A percentile compares a stretch with the other conserved stretches of the same genome.
Evolutionary conservation across 345 rosid species (phyloP).

Genomic region (Euphorbia lathyris): DNA sequence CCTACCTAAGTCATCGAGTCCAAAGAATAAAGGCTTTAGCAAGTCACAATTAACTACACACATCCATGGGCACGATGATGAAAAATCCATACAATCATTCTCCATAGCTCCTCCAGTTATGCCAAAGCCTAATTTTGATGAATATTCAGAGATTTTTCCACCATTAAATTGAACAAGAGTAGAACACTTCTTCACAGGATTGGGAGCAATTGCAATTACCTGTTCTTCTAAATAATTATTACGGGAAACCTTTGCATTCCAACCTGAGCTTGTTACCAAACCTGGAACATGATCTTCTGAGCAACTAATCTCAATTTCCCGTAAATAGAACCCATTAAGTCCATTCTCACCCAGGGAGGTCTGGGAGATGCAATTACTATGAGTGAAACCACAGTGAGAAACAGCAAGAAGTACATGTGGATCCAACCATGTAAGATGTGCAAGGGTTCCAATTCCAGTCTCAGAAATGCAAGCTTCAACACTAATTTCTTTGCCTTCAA

Average conservation of each 20-base stretch:
- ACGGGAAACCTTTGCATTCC: conserved; percentile 53
- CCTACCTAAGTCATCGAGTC: conserved; percentile 82
- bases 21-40: conserved; percentile 59
- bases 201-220: conserved; percentile 54
- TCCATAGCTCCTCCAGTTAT: conserved; percentile 34
- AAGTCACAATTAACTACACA: conserved; percentile 42
- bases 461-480: conserved; percentile 56
- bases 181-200: conserved; percentile 56
- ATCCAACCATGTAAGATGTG: conserved; percentile 77
- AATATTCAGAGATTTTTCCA: conserved; percentile 58
- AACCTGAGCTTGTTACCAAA: conserved; percentile 65
- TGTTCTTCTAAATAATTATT: conserved; percentile 47
- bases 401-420: conserved; percentile 65
- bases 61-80: conserved; percentile 76
- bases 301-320: conserved; percentile 70
- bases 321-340: conserved; percentile 54
- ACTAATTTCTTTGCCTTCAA: conserved; percentile 65
- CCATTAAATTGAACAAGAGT: conserved; percentile 83
- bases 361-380: conserved; percentile 34
- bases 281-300: conserved; percentile 62
- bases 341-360: conserved; percentile 35
- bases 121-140: conserved; percentile 41
- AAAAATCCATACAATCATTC: conserved; percentile 39
- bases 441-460: conserved; percentile 50
- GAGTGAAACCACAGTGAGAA: conserved; percentile 54